A percentile compares a stretch with the other conserved stretches of the same genome.
These are phyloP conservation scores for Kluyveromyces lactis DNA, from an alignment of 805 yeast genomes.

Conservation along the genomic window DNA sequence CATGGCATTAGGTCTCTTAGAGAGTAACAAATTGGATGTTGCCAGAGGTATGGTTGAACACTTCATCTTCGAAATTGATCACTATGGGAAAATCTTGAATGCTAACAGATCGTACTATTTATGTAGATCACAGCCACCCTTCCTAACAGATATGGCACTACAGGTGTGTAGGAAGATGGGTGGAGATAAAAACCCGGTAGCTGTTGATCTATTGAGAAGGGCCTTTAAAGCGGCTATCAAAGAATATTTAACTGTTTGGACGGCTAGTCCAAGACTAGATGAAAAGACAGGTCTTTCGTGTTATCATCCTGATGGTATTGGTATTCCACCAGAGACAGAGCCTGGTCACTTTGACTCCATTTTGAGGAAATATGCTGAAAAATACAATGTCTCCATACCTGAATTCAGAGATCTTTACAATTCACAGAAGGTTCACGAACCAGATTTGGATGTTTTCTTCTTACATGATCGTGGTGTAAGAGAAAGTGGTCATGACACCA, in stretches of 20 bases:
- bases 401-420: conserved; percentile 69
- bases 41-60: conserved; percentile 90
- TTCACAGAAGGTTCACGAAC: conserved; percentile 55
- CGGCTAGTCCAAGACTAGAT: conserved; percentile 64
- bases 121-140: conserved; percentile 94
- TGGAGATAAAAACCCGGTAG: conserved; percentile 38
- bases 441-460: conserved; percentile 80
- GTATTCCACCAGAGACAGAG: conserved; percentile 97
- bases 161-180: conserved; percentile 55
- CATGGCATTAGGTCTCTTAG: conserved; percentile 75
- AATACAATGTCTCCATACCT: conserved; percentile 47
- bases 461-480: conserved; percentile 90
- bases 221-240: conserved; percentile 73
- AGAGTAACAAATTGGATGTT: conserved; percentile 54
- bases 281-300: conserved; percentile 70
- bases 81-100: conserved; percentile 87
- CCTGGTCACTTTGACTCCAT: conserved; percentile 75
- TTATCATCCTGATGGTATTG: conserved; percentile 82
- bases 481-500: conserved; percentile 94
- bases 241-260: conserved; percentile 83
- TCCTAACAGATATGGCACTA: conserved; percentile 85
- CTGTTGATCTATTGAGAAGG: conserved; percentile 53
- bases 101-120: conserved; percentile 90
- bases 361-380: conserved; percentile 57
- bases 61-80: conserved; percentile 79